These are phyloP conservation scores for Mariannaea sp. DNA, from an alignment of 2,329 filamentous ascomycete species.

Conservation along the genomic window DNA sequence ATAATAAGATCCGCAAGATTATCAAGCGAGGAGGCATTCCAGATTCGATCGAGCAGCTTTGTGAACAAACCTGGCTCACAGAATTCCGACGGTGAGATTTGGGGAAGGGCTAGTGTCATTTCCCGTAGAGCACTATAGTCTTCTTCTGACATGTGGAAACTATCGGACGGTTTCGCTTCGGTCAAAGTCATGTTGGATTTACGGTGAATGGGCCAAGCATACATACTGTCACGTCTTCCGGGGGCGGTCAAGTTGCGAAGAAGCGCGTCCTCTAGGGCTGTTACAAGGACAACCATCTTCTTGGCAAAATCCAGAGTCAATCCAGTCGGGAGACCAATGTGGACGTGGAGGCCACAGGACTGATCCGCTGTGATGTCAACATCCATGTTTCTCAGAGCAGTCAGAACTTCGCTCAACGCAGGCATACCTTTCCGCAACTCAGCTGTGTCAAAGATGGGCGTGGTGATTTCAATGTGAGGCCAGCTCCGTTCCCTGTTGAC, in stretches of 20 bases:
- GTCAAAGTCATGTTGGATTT: too few species aligned
- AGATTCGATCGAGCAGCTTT: constrained; percentile 17
- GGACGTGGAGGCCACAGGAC: constrained; percentile 35
- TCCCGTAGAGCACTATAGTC: too few species aligned
- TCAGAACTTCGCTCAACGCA: constrained; percentile 6
- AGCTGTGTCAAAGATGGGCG: constrained; percentile 23
- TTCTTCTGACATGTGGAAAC: too few species aligned
- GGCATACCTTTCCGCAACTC: constrained; percentile 28
- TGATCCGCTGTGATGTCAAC: constrained; percentile 21
- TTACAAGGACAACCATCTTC: constrained; percentile 28
- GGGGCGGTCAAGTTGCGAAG: constrained; percentile 15
- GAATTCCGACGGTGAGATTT: constrained; percentile 16
- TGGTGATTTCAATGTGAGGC: constrained; percentile 28
- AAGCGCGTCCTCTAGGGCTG: constrained; percentile 30
- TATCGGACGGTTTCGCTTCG: too few species aligned
- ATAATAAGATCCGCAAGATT: not conserved
- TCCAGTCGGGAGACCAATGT: constrained; percentile 31
- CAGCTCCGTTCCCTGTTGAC: constrained; percentile 6
- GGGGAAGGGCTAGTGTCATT: too few species aligned
- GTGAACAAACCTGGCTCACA: not conserved
- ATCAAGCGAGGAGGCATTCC: constrained; percentile 10
- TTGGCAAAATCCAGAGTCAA: constrained; percentile 32
- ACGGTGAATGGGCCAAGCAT: not conserved
- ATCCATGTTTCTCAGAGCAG: constrained; percentile 13
- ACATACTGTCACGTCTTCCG: not conserved